Evolutionary conservation across 2,329 filamentous ascomycete species (phyloP).

Genomic region (Fusarium sororula): DNA sequence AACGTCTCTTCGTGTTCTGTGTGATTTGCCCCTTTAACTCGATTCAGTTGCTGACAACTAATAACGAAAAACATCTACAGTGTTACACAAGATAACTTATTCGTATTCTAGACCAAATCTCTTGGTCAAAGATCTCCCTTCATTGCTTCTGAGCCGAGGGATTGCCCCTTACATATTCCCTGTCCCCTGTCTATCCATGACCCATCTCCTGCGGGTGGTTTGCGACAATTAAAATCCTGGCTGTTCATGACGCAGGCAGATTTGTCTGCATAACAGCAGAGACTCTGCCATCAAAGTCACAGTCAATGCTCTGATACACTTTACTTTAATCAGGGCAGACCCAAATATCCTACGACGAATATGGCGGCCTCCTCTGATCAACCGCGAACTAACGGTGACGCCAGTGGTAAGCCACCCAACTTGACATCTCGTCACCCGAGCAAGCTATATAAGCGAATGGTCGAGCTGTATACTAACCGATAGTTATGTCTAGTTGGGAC

Average conservation of each 20-base stretch:
- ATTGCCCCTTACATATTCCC: slow-evolving; percentile 1
- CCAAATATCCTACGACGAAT: neutral
- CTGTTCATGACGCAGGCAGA: slow-evolving; percentile 27
- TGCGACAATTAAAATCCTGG: slow-evolving; percentile 33
- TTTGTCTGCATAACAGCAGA: slow-evolving; percentile 15
- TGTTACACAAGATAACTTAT: neutral
- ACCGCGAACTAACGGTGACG: slow-evolving; percentile 16
- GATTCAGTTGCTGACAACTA: neutral
- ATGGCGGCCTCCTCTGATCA: slow-evolving; percentile 30
- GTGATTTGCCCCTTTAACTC: slow-evolving; percentile 26
- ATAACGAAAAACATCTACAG: neutral
- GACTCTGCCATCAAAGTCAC: neutral
- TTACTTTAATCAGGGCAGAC: neutral
- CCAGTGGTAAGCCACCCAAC: slow-evolving; percentile 16
- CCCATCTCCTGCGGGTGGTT: slow-evolving; percentile 7
- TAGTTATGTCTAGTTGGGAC: slow-evolving; percentile 2
- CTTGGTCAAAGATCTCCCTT: neutral
- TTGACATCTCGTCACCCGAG: neutral
- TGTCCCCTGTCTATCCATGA: slow-evolving; percentile 11
- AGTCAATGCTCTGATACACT: neutral
- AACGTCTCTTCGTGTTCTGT: neutral
- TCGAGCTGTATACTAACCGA: neutral
- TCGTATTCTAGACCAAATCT: neutral
- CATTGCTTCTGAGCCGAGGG: neutral
- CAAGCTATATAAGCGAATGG: slow-evolving; percentile 1